phyloP scores from a whole-genome alignment of 2,329 filamentous ascomycete species.

The Graphilbum sp. region DNA sequence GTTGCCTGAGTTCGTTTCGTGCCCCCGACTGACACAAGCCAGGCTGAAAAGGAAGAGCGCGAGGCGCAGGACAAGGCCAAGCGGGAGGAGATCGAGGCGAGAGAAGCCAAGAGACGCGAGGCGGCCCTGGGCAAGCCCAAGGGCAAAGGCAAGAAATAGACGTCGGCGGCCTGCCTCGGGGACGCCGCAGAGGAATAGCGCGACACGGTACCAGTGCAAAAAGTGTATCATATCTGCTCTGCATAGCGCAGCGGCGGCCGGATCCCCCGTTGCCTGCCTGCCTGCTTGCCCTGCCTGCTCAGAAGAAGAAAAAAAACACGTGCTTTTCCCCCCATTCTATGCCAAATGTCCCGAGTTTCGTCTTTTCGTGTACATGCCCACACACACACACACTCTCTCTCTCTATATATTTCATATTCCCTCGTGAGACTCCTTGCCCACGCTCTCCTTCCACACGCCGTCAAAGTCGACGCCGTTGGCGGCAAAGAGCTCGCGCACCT shows the following conservation, averaged over 20 bases:
- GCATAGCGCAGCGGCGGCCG: too few species aligned
- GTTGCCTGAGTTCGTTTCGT: not conserved
- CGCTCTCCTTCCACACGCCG: constrained; percentile 54
- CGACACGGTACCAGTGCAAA: too few species aligned
- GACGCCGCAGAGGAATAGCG: constrained; percentile 4
- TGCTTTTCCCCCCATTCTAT: too few species aligned
- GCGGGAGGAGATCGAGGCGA: constrained; percentile 34
- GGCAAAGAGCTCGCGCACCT: constrained; percentile 62
- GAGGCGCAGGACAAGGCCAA: constrained; percentile 33
- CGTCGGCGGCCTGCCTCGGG: constrained; percentile 6
- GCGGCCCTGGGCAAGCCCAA: constrained; percentile 34
- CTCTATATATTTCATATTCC: constrained; percentile 15
- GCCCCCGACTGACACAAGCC: constrained; percentile 11
- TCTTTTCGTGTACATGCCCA: too few species aligned
- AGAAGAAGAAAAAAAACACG: too few species aligned
- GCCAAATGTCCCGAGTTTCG: too few species aligned
- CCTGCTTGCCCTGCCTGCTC: too few species aligned
- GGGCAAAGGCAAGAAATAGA: constrained; percentile 25
- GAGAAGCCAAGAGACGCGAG: constrained; percentile 38
- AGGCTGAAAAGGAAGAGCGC: constrained; percentile 43
- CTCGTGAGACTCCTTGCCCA: constrained; percentile 21
- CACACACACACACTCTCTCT: too few species aligned
- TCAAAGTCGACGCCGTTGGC: constrained; percentile 70
- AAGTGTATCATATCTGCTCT: too few species aligned
- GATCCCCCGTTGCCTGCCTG: too few species aligned